Evolutionary conservation across 805 yeast genomes (phyloP).

Genomic region (Isabelozyma heimii): DNA sequence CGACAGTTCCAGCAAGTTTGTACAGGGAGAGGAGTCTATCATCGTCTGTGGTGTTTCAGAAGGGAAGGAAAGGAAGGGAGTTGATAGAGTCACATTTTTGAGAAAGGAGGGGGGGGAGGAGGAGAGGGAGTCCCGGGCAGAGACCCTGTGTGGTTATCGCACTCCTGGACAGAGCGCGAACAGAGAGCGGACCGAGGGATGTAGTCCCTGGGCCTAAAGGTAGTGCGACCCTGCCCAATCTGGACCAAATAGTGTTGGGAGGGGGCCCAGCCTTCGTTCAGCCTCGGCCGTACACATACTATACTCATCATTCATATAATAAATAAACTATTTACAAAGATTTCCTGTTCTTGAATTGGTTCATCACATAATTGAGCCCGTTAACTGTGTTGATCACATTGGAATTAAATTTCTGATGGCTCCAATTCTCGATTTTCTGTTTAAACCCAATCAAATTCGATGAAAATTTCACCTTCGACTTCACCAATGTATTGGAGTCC

Average conservation of each 20-base stretch:
- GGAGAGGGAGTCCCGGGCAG: not conserved
- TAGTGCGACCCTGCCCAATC: not conserved
- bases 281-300: no score
- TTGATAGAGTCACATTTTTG: not conserved
- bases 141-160: not conserved
- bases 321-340: conserved; percentile 9
- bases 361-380: conserved; percentile 80
- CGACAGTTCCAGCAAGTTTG: not conserved
- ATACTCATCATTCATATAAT: no score
- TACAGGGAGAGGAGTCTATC: not conserved
- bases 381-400: conserved; percentile 63
- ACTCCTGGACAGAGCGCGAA: not conserved
- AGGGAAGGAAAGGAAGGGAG: not conserved
- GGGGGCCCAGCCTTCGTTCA: no score
- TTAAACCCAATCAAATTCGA: conserved; percentile 69
- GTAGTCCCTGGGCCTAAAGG: not conserved
- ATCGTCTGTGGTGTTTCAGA: not conserved
- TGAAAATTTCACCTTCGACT: conserved; percentile 64
- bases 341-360: conserved; percentile 39
- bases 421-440: conserved; percentile 79
- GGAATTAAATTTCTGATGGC: conserved; percentile 64
- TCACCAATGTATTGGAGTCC: conserved; percentile 40
- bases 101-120: not conserved
- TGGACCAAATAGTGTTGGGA: not conserved
- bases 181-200: not conserved